Base-by-base conservation (phyloP, 2,329 filamentous ascomycete genomes). In the Endothia cerciana region DNA sequence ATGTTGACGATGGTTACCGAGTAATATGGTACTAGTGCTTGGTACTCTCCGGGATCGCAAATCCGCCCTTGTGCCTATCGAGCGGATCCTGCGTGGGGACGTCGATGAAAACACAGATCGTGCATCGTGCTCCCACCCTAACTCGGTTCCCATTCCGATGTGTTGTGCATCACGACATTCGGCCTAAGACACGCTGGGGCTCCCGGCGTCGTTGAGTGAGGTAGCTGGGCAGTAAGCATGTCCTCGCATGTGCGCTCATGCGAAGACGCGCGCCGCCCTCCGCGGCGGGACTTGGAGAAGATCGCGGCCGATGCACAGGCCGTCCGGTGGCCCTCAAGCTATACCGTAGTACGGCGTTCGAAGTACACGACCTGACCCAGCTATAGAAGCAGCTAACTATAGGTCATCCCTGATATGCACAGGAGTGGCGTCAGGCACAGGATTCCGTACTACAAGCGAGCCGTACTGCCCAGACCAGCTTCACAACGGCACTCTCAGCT, bases 21-120 rank as follows among this genome's bases (percentile, higher is more conserved):
- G n/a, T n/a, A n/a, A n/a, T n/a, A n/a, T n/a, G n/a, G n/a, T n/a
- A n/a, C 33, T 25, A 11, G 55, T 28, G 13, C 33, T 19, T 15
- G 33, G 8, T n/a, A 51, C 22, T 28, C 28, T 22, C 13, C 28
- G 22, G 47, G 47, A 51, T 22, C 47, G 25, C 25, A 22, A 51
- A 28, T 22, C 47, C 47, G 28, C 47, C 25, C 47, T 28, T 51
- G 28, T 51, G 47, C 60, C 64, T 65, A 22, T 65, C 60, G 45
- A 41, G 64, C 64, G 49, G 64, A 65, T 65, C 60, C 28, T 59
- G 59, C 64, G 55, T 58, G 64, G 64, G 57, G 22, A 38, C 45
- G 49, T 65, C 60, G 60, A 63, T 63, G 25, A 49, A 58, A 61
- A 63, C 53, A 61, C 55, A 65, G 60, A 63, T 65, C 60, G 64